phyloP scores from a whole-genome alignment of 1,139 yeast genomes.

The Lodderomyces beijingensis region DNA sequence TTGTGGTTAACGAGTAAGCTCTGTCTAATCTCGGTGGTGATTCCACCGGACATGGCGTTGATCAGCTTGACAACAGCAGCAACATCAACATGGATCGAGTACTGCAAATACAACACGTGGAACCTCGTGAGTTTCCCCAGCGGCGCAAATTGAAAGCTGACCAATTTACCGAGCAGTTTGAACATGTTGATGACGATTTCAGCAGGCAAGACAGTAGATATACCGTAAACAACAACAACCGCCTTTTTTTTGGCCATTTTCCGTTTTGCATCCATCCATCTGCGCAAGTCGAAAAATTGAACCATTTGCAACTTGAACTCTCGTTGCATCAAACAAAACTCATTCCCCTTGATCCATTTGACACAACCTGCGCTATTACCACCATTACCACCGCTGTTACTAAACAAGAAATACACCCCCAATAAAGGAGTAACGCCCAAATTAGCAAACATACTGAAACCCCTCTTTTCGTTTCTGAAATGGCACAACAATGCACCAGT shows the following conservation, averaged over 20 bases:
- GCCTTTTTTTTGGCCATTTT: background rate
- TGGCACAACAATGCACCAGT: constrained; percentile 7
- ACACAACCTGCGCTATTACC: too few species aligned
- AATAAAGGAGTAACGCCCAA: background rate
- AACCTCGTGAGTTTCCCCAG: constrained; percentile 6
- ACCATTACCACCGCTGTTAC: too few species aligned
- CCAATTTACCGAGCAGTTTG: constrained; percentile 7
- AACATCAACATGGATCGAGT: too few species aligned
- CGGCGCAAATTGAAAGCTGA: constrained; percentile 10
- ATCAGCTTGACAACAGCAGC: too few species aligned
- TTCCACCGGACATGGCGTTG: too few species aligned
- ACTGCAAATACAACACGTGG: constrained; percentile 11
- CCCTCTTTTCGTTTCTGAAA: constrained; percentile 2
- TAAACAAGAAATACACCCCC: background rate
- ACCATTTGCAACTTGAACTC: constrained; percentile 9
- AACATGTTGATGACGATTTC: constrained; percentile 6
- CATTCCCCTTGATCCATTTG: too few species aligned
- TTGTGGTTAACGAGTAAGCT: too few species aligned
- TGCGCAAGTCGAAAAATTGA: too few species aligned
- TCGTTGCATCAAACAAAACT: too few species aligned
- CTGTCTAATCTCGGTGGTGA: too few species aligned
- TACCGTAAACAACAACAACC: constrained; percentile 9
- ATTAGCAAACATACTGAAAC: background rate
- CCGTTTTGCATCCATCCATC: too few species aligned
- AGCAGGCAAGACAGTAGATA: constrained; percentile 4